Evolutionary conservation across 208 protist species (phyloP), one percentile per base, ranked within the genome.

Genomic region (Leishmania arabica): DNA sequence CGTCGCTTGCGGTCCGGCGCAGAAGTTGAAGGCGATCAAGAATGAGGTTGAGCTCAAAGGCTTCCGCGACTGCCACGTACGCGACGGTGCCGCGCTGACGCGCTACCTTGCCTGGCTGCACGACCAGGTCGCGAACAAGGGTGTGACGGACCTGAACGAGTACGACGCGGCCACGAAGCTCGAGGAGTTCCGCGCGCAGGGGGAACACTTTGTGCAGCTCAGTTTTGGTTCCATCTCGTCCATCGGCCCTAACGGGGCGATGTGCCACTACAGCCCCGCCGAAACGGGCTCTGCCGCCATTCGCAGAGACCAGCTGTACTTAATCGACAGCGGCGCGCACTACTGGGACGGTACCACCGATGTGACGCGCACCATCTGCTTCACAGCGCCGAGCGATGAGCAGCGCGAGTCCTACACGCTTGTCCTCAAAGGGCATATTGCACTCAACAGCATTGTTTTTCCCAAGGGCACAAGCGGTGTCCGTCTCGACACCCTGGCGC

Each of bases 341-440:
- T 99, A 98, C 87, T 84, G 82, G 40, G 97, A 99, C 76, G 99
- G 99, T 78, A 99, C 99, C 13, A 99, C 99, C 4, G 99, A 99
- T 82, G 96, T 99, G 24, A 99, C 99, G 3, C 92, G 99, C 53
- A 99, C 98, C 40, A 78, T 99, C 60, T 98, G 98, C 88, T 99
- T 99, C 85, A 71, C 24, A 60, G n/a, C 66, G 21, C 91, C 88
- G 21, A 78, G 69, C 19, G 84, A 77, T 31, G 86, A 95, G 78
- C 89, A 98, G 87, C 90, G 93, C 31, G 82, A 98, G 82, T 92
- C 92, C 78, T 99, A 98, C 86, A 99, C 99, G 34, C 92, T 95
- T 27, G 99, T 99, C 11, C 90, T 99, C 27, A 98, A 99, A 82
- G 98, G 98, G 11, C 96, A 99, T 88, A 92, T 99, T 58, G 90